Percentiles rank a stretch among this genome's conserved stretches.
Evolutionary conservation across 2,329 filamentous ascomycete genomes (phyloP).

Genomic region (Alternaria tenuissima): DNA sequence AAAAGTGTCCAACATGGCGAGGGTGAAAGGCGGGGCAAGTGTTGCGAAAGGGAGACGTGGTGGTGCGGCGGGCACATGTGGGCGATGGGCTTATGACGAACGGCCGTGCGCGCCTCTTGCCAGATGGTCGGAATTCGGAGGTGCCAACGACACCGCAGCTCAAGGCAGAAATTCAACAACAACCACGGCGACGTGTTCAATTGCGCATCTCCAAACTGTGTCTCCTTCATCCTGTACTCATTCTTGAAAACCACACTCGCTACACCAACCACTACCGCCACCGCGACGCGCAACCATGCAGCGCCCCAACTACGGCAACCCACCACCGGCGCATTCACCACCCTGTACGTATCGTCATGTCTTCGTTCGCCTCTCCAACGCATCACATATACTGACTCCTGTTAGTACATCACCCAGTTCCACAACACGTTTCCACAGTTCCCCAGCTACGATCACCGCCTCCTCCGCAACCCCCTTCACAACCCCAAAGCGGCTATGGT

Average conservation of each 20-base stretch:
- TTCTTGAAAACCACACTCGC: conserved; percentile 3
- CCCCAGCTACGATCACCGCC: conserved; percentile 95
- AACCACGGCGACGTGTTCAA: conserved; percentile 14
- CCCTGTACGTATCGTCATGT: conserved; percentile 65
- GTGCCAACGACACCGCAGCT: conserved; percentile 17
- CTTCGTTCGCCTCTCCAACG: too few relatives aligned
- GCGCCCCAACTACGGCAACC: conserved; percentile 77
- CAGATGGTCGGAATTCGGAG: conserved; percentile 28
- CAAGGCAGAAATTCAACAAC: conserved; percentile 21
- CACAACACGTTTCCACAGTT: conserved; percentile 97
- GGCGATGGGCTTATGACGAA: conserved; percentile 41
- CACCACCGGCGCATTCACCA: conserved; percentile 78
- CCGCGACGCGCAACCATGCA: conserved; percentile 70
- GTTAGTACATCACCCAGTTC: conserved; percentile 82
- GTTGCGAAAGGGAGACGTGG: conserved; percentile 6
- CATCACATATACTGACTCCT: neutral
- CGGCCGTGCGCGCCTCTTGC: conserved; percentile 30
- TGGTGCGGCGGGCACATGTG: conserved; percentile 14
- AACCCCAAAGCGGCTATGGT: conserved; percentile 71
- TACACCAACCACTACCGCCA: conserved; percentile 1
- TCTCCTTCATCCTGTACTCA: neutral
- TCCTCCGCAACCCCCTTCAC: conserved; percentile 75
- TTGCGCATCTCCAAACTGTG: neutral
- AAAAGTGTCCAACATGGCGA: conserved; percentile 88
- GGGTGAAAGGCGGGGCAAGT: conserved; percentile 5